A percentile compares a stretch with the other conserved stretches of the same genome.
Conservation (phyloP, 2,329 filamentous ascomycete species). For the Fusarium scirpi region DNA sequence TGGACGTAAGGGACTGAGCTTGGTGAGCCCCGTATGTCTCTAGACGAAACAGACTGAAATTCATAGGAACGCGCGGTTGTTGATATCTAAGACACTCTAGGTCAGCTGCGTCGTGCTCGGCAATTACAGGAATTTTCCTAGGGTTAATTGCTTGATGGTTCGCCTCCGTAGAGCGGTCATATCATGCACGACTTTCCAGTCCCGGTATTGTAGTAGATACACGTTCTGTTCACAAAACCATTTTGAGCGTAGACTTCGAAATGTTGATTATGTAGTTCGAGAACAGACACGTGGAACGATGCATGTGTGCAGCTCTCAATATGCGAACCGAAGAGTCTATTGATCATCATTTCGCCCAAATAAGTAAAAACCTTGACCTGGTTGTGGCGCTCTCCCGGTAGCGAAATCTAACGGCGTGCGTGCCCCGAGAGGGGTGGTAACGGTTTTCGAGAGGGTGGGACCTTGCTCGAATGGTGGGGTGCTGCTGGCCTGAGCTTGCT, state of each 20-base stretch:
- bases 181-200: background rate
- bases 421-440: slow-evolving; percentile 24
- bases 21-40: slow-evolving; percentile 15
- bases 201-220: background rate
- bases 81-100: slow-evolving; percentile 9
- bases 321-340: slow-evolving; percentile 5
- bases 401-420: slow-evolving; percentile 29
- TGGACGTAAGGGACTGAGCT: slow-evolving; percentile 8
- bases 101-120: background rate
- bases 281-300: background rate
- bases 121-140: background rate
- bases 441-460: slow-evolving; percentile 36
- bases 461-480: slow-evolving; percentile 16
- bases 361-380: slow-evolving; percentile 29
- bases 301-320: background rate
- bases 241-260: background rate
- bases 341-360: slow-evolving; percentile 25
- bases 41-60: slow-evolving; percentile 27
- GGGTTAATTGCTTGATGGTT: too few relatives aligned
- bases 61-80: background rate
- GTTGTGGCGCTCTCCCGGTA: slow-evolving; percentile 36
- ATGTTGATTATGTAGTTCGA: background rate
- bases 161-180: background rate
- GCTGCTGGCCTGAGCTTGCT: slow-evolving; percentile 20
- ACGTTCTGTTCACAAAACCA: background rate